Percentiles rank a stretch among this genome's conserved stretches.
Conservation (phyloP, 2,329 filamentous ascomycete species). For the Fusarium sp. region DNA sequence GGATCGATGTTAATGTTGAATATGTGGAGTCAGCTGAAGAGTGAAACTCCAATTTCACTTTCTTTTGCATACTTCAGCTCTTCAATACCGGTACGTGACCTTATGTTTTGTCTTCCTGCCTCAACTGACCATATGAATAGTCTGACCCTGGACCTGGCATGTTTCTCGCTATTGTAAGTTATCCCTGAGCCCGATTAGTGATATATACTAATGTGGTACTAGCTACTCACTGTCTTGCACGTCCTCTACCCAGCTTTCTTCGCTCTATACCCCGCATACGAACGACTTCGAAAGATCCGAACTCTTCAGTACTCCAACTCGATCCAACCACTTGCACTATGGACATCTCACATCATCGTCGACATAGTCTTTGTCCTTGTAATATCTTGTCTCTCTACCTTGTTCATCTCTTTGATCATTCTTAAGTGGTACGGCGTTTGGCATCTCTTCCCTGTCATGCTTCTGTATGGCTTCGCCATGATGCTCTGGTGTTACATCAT, state of each 20-base stretch:
- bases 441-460: neutral
- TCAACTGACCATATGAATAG: neutral
- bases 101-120: rapidly evolving
- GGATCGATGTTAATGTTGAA: neutral
- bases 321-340: neutral
- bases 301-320: constrained; percentile 15
- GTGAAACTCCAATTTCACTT: neutral
- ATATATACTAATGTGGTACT: neutral
- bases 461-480: neutral
- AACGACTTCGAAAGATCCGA: constrained; percentile 5
- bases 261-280: constrained; percentile 3
- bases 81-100: neutral
- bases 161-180: neutral
- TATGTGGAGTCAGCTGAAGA: neutral
- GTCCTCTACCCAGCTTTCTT: constrained; percentile 7
- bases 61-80: neutral
- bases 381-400: neutral
- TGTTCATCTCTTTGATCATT: neutral
- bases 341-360: neutral
- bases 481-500: neutral
- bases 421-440: neutral
- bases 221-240: constrained; percentile 1
- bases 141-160: neutral
- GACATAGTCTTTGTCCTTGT: neutral
- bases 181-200: rapidly evolving